A percentile compares a stretch with the other conserved stretches of the same genome.
Evolutionary conservation across 768 basidiomycete species (phyloP).

Genomic region (Stropharia rugosoannulata): DNA sequence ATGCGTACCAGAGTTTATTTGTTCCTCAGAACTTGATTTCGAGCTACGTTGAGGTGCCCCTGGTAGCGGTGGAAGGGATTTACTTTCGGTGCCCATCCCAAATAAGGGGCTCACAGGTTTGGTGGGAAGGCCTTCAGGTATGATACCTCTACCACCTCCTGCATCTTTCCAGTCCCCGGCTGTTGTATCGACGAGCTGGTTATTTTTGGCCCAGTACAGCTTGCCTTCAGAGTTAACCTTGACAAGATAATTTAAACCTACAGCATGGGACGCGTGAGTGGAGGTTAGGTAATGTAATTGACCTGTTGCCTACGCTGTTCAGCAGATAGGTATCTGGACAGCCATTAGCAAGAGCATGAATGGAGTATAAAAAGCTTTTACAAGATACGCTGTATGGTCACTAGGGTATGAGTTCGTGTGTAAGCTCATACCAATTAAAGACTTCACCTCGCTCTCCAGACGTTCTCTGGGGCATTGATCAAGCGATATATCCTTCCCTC

Average conservation of each 20-base stretch:
- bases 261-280: not conserved
- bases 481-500: slow-evolving; percentile 52
- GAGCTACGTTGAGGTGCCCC: slow-evolving; percentile 15
- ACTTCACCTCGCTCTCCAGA: slow-evolving; percentile 56
- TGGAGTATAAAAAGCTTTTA: slow-evolving; percentile 15
- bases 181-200: slow-evolving; percentile 59
- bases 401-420: not conserved
- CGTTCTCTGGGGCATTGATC: slow-evolving; percentile 58
- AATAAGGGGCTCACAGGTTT: slow-evolving; percentile 7
- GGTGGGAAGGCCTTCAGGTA: slow-evolving; percentile 34
- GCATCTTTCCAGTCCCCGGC: slow-evolving; percentile 63
- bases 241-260: slow-evolving; percentile 67
- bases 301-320: slow-evolving; percentile 46
- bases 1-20: slow-evolving; percentile 38
- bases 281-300: not conserved
- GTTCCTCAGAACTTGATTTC: slow-evolving; percentile 11
- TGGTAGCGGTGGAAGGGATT: not conserved
- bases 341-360: not conserved
- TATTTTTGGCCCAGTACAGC: slow-evolving; percentile 57
- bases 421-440: not conserved
- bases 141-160: slow-evolving; percentile 53
- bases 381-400: slow-evolving; percentile 40
- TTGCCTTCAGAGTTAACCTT: slow-evolving; percentile 52
- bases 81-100: slow-evolving; percentile 4
- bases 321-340: slow-evolving; percentile 49